A percentile compares a stretch with the other conserved stretches of the same genome.
Evolutionary conservation across 495 filamentous ascomycete genomes (phyloP).

Genomic region (Extremus antarcticus): DNA sequence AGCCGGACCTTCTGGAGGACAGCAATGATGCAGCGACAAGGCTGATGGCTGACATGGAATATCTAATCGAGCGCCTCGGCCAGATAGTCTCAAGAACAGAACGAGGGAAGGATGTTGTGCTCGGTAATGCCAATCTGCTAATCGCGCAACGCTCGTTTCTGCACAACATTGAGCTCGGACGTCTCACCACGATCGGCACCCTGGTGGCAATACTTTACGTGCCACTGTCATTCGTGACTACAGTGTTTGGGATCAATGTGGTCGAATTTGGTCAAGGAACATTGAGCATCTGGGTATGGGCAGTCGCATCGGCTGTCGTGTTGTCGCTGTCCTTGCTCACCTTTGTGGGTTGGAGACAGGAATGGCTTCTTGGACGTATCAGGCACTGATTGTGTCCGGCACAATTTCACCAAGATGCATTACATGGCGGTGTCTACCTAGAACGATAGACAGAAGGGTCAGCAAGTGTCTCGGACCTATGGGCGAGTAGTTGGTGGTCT

Average conservation of each 20-base stretch:
- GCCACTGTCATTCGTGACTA: neutral
- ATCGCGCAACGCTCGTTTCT: neutral
- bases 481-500: neutral
- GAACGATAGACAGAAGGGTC: neutral
- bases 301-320: neutral
- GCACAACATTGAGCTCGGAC: neutral
- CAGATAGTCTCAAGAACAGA: neutral
- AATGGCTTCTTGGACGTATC: neutral
- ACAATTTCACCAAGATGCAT: too few species aligned
- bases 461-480: neutral
- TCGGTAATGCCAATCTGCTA: neutral
- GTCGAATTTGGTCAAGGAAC: neutral
- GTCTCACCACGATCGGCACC: neutral
- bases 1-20: neutral
- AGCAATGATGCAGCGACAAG: neutral
- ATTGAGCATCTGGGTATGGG: neutral
- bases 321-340: neutral
- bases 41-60: neutral
- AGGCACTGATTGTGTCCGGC: too few species aligned
- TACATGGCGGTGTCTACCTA: too few species aligned
- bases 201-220: neutral
- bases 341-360: neutral
- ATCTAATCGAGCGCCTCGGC: neutral
- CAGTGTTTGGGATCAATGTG: neutral
- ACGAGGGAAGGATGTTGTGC: neutral